phyloP scores from a whole-genome alignment of 1,284 basidiomycete species.

The Cryptococcus neoformans region DNA sequence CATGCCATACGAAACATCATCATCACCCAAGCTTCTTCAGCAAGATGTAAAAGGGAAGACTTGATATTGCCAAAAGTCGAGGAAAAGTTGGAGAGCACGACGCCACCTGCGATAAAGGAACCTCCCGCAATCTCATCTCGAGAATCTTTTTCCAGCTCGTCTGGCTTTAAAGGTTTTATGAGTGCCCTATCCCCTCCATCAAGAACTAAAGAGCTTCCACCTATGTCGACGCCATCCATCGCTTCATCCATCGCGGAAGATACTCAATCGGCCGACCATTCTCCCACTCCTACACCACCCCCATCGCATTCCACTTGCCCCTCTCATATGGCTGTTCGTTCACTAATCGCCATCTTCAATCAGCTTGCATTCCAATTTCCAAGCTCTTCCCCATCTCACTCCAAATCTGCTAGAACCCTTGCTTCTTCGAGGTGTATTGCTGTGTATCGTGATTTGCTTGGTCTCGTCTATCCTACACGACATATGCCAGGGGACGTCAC shows the following conservation, averaged over 20 bases:
- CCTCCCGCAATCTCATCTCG: background rate
- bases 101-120: background rate
- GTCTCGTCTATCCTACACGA: constrained; percentile 45
- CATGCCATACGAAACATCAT: constrained; percentile 43
- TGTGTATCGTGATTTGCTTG: constrained; percentile 52
- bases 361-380: constrained; percentile 50
- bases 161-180: constrained; percentile 32
- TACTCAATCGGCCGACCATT: no score
- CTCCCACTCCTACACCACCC: background rate
- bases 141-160: constrained; percentile 7
- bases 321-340: constrained; percentile 45
- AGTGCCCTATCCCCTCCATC: constrained; percentile 33
- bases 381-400: constrained; percentile 32
- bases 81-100: background rate
- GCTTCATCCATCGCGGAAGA: constrained; percentile 12
- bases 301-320: constrained; percentile 37
- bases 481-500: constrained; percentile 20
- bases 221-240: constrained; percentile 1
- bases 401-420: constrained; percentile 42
- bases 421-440: constrained; percentile 50
- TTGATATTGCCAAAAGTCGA: background rate
- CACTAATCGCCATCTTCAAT: constrained; percentile 53
- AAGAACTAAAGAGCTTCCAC: constrained; percentile 20
- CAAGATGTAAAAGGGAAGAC: constrained; percentile 29
- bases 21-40: constrained; percentile 38